Base-by-base conservation (phyloP, 331 rosid species). In the Rhamnella rubrinervis region DNA sequence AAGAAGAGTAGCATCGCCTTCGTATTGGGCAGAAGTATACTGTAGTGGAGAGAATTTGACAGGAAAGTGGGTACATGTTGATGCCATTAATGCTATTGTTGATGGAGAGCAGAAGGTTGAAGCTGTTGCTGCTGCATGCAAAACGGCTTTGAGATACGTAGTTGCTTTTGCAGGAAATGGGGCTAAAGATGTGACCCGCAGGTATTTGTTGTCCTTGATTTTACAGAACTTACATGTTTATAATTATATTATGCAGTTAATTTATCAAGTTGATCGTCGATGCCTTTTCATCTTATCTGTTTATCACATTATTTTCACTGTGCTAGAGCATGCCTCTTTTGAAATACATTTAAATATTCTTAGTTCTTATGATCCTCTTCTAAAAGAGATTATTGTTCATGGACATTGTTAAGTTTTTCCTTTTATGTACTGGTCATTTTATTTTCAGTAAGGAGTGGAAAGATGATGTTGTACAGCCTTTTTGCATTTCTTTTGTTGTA, bases 121-220 rank as follows among this genome's bases (percentile, higher is more conserved):
- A 87, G 89, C 87, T 60, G 73, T 87, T 83, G 89, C 82, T 70
- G 89, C 92, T 63, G 89, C 98, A 44, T 93, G 96, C 85, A 93
- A 87, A 84, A 78, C 71, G 18, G 73, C 97, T 76, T 80, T 91
- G 88, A 85, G 97, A 88, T 93, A 93, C 75, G 97, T 87, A 70
- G 87, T 91, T 70, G 98, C 97, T 62, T 93, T 93, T 78, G 88
- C 95, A 40, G 98, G 98, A 76, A 85, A 83, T 62, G 98, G 98
- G 38, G 97, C 96, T 66, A 93, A 93, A 87, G 98, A 93, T 51
- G 96, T 93, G 84, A 93, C 97, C 44, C 90, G 92, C 88, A 93
- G 98, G 98, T 93, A 61, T 55, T 77, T 63, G 68, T 78, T 61
- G 18, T 61, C 44, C 55, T 63, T 58, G 55, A 71, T 63, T 70